phyloP scores from a whole-genome alignment of 345 rosid species.

The Psidium guajava region DNA sequence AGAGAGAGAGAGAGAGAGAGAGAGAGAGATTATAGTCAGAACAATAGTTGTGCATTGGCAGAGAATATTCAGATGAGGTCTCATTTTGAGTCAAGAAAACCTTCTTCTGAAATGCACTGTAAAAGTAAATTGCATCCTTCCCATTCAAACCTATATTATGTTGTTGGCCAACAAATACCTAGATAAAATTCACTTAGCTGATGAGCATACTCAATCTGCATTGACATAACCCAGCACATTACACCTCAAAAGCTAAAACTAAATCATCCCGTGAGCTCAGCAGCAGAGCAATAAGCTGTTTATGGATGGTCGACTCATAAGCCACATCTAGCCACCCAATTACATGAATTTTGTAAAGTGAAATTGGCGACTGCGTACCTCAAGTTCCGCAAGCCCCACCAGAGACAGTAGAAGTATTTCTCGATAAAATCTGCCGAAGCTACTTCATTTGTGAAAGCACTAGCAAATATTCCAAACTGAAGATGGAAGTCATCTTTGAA shows the following conservation, averaged over 20 bases:
- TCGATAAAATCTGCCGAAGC: slow-evolving; percentile 38
- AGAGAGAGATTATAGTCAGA: not conserved
- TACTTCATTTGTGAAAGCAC: slow-evolving; percentile 56
- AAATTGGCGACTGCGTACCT: slow-evolving; percentile 21
- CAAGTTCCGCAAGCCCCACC: slow-evolving; percentile 84
- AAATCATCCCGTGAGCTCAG: not conserved
- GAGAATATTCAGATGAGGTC: not conserved
- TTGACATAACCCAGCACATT: not conserved
- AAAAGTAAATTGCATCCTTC: not conserved
- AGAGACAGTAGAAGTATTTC: slow-evolving; percentile 76
- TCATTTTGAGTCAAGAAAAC: not conserved
- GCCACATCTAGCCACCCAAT: not conserved
- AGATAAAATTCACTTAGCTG: not conserved
- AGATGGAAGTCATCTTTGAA: slow-evolving; percentile 26
- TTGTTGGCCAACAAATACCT: not conserved
- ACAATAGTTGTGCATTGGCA: not conserved
- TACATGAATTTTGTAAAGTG: not conserved
- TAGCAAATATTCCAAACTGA: slow-evolving; percentile 66
- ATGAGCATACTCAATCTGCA: not conserved
- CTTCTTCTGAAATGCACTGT: not conserved
- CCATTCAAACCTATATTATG: not conserved
- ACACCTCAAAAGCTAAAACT: not conserved
- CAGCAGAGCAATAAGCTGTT: not conserved
- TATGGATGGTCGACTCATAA: not conserved
- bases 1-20: not conserved